A percentile compares a stretch with the other conserved stretches of the same genome.
Evolutionary conservation across 1,284 basidiomycete species (phyloP).

Genomic region (Amylostereum chailletii): DNA sequence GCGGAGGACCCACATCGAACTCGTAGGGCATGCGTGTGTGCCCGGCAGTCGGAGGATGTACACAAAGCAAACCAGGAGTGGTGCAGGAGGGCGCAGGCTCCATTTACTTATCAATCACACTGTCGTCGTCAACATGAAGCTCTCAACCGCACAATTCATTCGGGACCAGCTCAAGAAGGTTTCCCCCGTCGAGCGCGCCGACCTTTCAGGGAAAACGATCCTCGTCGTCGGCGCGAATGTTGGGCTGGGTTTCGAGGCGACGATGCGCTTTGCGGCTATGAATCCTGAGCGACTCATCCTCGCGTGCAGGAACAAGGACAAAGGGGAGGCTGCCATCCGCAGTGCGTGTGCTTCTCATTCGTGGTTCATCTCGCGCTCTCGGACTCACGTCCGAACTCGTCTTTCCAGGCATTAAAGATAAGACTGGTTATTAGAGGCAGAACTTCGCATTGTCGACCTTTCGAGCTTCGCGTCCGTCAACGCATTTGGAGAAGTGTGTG

Average conservation of each 20-base stretch:
- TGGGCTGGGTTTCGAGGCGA: slow-evolving; percentile 24
- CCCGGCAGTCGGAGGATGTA: too few relatives aligned
- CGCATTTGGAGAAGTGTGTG: slow-evolving; percentile 23
- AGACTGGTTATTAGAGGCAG: slow-evolving; percentile 18
- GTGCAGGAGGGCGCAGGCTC: too few relatives aligned
- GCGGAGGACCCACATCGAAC: too few relatives aligned
- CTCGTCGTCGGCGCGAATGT: slow-evolving; percentile 25
- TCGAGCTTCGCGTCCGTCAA: slow-evolving; percentile 19
- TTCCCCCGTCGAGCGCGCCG: slow-evolving; percentile 12
- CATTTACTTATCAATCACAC: too few relatives aligned
- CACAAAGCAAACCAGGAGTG: too few relatives aligned
- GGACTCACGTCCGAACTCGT: background rate
- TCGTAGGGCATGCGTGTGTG: too few relatives aligned
- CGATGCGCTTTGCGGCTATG: slow-evolving; percentile 24
- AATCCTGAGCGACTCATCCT: slow-evolving; percentile 20
- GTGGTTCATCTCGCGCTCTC: background rate
- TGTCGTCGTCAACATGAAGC: too few relatives aligned
- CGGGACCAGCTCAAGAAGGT: background rate
- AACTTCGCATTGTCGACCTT: slow-evolving; percentile 23
- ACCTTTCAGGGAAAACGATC: slow-evolving; percentile 23
- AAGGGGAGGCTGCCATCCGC: slow-evolving; percentile 14
- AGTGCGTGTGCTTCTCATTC: slow-evolving; percentile 14
- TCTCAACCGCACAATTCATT: too few relatives aligned
- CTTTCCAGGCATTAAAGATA: slow-evolving; percentile 16
- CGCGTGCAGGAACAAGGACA: slow-evolving; percentile 18